These are phyloP conservation scores for Papiliotrema nemorosa DNA, from an alignment of 1,284 basidiomycete species.

Conservation along the genomic window DNA sequence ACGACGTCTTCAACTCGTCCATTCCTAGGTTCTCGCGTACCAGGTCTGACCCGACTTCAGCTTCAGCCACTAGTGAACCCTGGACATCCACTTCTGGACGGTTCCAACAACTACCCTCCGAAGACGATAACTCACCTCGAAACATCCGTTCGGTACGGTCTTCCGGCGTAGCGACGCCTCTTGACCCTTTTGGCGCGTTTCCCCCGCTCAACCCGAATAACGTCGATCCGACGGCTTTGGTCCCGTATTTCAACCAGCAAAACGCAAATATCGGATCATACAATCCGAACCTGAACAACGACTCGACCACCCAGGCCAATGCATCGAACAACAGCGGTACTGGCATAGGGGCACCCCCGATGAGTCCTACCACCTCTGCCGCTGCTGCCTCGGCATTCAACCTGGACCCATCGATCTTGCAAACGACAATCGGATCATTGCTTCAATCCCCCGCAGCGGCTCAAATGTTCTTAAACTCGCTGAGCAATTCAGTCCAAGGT, in stretches of 20 bases:
- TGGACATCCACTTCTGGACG: slow-evolving; percentile 27
- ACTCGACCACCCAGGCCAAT: background rate
- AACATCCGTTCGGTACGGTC: slow-evolving; percentile 2
- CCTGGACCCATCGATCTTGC: slow-evolving; percentile 54
- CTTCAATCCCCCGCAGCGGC: slow-evolving; percentile 64
- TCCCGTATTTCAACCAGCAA: slow-evolving; percentile 9
- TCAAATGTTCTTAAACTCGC: slow-evolving; percentile 63
- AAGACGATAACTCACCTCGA: slow-evolving; percentile 25
- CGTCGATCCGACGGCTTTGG: slow-evolving; percentile 20
- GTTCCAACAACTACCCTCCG: slow-evolving; percentile 35
- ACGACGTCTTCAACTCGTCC: slow-evolving; percentile 7
- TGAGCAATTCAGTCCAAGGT: slow-evolving; percentile 39
- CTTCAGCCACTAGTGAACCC: slow-evolving; percentile 3
- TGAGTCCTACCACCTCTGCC: slow-evolving; percentile 19
- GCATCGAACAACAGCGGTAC: background rate
- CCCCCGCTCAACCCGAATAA: slow-evolving; percentile 5
- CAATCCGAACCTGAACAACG: background rate
- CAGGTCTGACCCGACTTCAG: slow-evolving; percentile 5
- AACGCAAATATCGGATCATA: background rate
- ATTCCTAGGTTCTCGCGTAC: slow-evolving; percentile 9
- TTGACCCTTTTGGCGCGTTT: slow-evolving; percentile 12
- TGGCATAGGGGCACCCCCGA: background rate
- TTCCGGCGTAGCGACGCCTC: slow-evolving; percentile 9
- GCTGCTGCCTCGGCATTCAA: slow-evolving; percentile 30
- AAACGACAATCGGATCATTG: slow-evolving; percentile 60